A percentile compares a stretch with the other conserved stretches of the same genome.
phyloP scores from a whole-genome alignment of 257 asterid genomes.

The Ilex asprella region DNA sequence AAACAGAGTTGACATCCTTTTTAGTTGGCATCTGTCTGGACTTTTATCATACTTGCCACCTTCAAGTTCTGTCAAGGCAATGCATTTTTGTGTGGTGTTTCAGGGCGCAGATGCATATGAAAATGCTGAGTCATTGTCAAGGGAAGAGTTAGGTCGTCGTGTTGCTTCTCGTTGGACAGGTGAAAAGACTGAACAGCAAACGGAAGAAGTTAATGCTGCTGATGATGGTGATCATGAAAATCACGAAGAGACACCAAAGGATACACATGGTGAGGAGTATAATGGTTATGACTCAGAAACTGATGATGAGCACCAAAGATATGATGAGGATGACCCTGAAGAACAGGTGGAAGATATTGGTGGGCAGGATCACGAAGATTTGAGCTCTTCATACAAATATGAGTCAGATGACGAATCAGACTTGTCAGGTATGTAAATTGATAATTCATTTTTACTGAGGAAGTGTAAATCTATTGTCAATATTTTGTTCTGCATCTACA shows the following conservation, averaged over 20 bases:
- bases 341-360: slow-evolving; percentile 52
- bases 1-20: too few relatives aligned
- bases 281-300: slow-evolving; percentile 56
- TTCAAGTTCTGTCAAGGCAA: too few relatives aligned
- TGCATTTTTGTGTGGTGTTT: slow-evolving; percentile 12
- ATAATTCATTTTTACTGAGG: slow-evolving; percentile 12
- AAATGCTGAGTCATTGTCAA: slow-evolving; percentile 60
- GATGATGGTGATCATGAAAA: slow-evolving; percentile 34
- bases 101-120: slow-evolving; percentile 52
- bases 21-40: too few relatives aligned
- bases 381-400: slow-evolving; percentile 46
- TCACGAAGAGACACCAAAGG: slow-evolving; percentile 39
- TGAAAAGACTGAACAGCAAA: slow-evolving; percentile 47
- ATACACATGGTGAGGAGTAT: slow-evolving; percentile 50
- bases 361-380: slow-evolving; percentile 51
- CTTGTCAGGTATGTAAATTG: slow-evolving; percentile 44
- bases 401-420: slow-evolving; percentile 80
- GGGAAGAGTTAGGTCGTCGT: slow-evolving; percentile 89
- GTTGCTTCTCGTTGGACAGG: slow-evolving; percentile 97
- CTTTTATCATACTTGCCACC: too few relatives aligned
- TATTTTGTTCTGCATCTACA: too few relatives aligned
- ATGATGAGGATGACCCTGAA: slow-evolving; percentile 46
- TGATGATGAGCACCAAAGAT: slow-evolving; percentile 51
- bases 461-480: too few relatives aligned
- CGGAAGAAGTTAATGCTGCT: slow-evolving; percentile 38